These are phyloP conservation scores for Ogataea minuta DNA, from an alignment of 805 yeast species.

Conservation along the genomic window DNA sequence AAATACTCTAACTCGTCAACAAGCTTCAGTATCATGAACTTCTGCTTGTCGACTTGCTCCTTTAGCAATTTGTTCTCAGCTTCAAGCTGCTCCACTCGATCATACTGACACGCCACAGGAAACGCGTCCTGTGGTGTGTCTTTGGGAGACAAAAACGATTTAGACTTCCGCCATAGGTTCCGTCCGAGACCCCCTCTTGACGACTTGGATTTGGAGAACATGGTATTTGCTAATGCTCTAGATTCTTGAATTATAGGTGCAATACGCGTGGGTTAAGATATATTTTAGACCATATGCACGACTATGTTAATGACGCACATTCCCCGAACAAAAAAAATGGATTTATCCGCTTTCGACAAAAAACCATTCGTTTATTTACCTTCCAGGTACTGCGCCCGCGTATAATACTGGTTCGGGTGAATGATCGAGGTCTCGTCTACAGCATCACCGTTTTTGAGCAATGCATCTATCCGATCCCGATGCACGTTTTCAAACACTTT, in stretches of 20 bases:
- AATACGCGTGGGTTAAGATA: no score
- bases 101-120: conserved; percentile 19
- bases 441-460: conserved; percentile 38
- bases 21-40: conserved; percentile 24
- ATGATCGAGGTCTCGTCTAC: conserved; percentile 61
- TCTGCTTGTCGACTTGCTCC: conserved; percentile 30
- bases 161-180: conserved; percentile 1
- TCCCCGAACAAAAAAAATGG: no score
- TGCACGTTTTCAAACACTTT: conserved; percentile 79
- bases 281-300: no score
- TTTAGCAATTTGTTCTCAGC: conserved; percentile 22
- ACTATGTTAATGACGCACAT: no score
- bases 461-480: conserved; percentile 39
- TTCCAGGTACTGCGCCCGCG: conserved; percentile 63
- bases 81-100: conserved; percentile 24
- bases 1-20: conserved; percentile 22
- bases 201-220: conserved; percentile 13
- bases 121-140: not conserved
- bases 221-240: conserved; percentile 4
- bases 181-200: not conserved
- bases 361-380: conserved; percentile 15
- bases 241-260: not conserved
- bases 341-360: not conserved
- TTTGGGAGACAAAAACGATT: conserved; percentile 1
- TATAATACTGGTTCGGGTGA: conserved; percentile 89